Evolutionary conservation across 2,329 filamentous ascomycete genomes (phyloP), one percentile per base, ranked within the genome.

Genomic region (Paraphaeosphaeria sporulosa): DNA sequence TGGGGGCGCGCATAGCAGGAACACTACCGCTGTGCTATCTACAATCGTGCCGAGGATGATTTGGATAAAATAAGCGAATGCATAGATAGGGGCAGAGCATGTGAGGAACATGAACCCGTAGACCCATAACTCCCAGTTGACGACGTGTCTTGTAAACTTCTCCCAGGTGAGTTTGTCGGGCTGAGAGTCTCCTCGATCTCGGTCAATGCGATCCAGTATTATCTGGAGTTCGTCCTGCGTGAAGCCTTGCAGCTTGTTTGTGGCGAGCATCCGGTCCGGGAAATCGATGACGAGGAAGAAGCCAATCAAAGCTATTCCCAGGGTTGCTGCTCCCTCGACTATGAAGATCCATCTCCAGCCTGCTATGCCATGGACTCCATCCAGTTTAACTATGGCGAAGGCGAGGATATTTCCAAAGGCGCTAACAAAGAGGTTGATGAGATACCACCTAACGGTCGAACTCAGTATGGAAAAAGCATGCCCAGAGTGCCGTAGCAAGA

Each of bases 251-350:
- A 60, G 52, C 15, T 64, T 56, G n/a, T 58, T 60, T 21, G 64
- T 65, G 21, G 64, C 58, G 4, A 70, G 69, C 65, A 63, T 65
- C 10, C 56, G 63, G 64, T 72, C 68, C 5, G 75, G 73, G 63
- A 79, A 80, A 50, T 79, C 78, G n/a, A 80, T 75, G 63, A 82
- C 75, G 47, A 79, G 71, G 57, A 77, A 78, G 59, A 67, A 74
- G 5, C 69, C 71, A 19, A 71, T 21, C 10, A 70, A 57, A 21
- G 74, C 74, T 50, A 79, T 64, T 17, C 66, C 60, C 21, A 70
- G 63, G 9, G 75, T 78, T 17, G 74, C 66, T 2, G 70, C 63
- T 2, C 73, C 74, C 61, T n/a, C n/a, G n/a, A n/a, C n/a, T n/a
- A n/a, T n/a, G n/a, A n/a, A n/a, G n/a, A n/a, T n/a, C n/a, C n/a